Evolutionary conservation across 2,329 filamentous ascomycete genomes (phyloP).

Genomic region (Lasiodiplodia citricola): DNA sequence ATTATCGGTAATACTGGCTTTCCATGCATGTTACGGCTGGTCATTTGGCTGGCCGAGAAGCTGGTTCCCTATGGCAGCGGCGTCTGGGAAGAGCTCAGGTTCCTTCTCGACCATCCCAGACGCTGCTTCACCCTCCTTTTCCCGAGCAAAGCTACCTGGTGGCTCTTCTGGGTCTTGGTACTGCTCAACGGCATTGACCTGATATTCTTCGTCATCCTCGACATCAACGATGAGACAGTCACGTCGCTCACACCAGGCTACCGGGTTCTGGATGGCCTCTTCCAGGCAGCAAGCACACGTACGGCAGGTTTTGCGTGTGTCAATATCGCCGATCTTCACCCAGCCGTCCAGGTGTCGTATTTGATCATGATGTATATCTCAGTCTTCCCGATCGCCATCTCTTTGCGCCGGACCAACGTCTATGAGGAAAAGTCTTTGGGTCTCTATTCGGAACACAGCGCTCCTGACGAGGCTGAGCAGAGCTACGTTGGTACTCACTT

Average conservation of each 20-base stretch:
- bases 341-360: slow-evolving; percentile 91
- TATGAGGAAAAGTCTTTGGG: slow-evolving; percentile 91
- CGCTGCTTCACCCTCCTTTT: slow-evolving; percentile 96
- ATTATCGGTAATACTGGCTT: slow-evolving; percentile 96
- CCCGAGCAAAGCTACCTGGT: slow-evolving; percentile 89
- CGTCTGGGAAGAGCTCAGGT: slow-evolving; percentile 87
- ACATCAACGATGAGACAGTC: slow-evolving; percentile 76
- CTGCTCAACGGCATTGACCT: slow-evolving; percentile 83
- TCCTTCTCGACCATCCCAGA: slow-evolving; percentile 91
- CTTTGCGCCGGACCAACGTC: slow-evolving; percentile 90
- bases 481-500: slow-evolving; percentile 92
- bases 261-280: slow-evolving; percentile 83
- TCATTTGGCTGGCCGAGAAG: slow-evolving; percentile 82
- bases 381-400: slow-evolving; percentile 95
- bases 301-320: slow-evolving; percentile 90
- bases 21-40: slow-evolving; percentile 89
- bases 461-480: slow-evolving; percentile 57
- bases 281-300: slow-evolving; percentile 86
- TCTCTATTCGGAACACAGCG: slow-evolving; percentile 63
- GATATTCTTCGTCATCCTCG: slow-evolving; percentile 89
- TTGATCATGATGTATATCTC: slow-evolving; percentile 99
- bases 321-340: slow-evolving; percentile 77
- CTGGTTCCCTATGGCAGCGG: slow-evolving; percentile 69
- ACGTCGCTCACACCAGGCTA: slow-evolving; percentile 71
- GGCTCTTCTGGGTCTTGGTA: slow-evolving; percentile 87